Percentiles rank a stretch among this genome's conserved stretches.
phyloP scores from a whole-genome alignment of 2,329 filamentous ascomycete species.

The Aureobasidium subglaciale region DNA sequence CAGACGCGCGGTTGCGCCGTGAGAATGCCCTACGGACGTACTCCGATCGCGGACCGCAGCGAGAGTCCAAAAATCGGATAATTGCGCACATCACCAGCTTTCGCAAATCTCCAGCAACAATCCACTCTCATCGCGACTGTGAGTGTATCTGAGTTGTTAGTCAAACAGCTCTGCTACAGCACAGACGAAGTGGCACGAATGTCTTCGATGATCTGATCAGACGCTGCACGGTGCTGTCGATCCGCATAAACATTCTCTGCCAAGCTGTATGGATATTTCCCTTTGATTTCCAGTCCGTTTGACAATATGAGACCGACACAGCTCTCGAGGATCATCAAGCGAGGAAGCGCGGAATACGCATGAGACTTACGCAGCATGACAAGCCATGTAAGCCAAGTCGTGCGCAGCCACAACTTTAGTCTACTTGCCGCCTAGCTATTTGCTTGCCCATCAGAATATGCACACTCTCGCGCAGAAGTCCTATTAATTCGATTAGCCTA shows the following conservation, averaged over 20 bases:
- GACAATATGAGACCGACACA: too few relatives aligned
- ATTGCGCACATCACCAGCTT: neutral
- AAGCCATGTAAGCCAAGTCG: too few relatives aligned
- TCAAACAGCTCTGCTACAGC: neutral
- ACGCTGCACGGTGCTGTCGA: constrained; percentile 6
- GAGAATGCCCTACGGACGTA: neutral
- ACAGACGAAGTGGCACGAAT: neutral
- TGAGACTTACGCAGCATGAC: neutral
- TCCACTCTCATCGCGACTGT: neutral
- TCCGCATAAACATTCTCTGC: neutral
- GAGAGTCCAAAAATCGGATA: neutral
- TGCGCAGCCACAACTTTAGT: too few relatives aligned
- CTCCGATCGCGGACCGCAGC: neutral
- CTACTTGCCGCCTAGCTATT: too few relatives aligned
- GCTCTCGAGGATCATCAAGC: too few relatives aligned
- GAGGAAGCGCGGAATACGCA: too few relatives aligned
- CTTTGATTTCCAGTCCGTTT: too few relatives aligned
- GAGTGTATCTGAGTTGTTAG: too few relatives aligned
- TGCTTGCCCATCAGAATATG: too few relatives aligned
- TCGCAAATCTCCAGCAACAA: neutral
- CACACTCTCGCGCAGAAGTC: too few relatives aligned
- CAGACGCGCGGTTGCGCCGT: neutral
- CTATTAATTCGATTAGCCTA: too few relatives aligned
- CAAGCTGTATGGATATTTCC: neutral
- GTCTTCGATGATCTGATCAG: neutral